Evolutionary conservation across 441 rosid genomes (phyloP).

Genomic region (Gossypium gossypioides): DNA sequence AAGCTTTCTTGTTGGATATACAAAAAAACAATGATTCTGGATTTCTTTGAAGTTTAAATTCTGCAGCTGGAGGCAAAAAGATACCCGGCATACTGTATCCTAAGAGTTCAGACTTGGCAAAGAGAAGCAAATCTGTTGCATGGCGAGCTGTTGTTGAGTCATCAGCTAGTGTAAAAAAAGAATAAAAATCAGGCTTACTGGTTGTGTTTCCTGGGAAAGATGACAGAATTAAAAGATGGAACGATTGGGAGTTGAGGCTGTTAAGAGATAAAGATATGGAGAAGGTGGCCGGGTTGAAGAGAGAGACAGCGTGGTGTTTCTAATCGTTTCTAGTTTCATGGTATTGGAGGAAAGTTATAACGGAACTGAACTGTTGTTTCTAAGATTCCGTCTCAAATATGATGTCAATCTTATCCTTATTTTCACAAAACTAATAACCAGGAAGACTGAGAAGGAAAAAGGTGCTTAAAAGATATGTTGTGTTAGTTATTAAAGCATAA

Average conservation of each 20-base stretch:
- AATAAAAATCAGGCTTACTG: not conserved
- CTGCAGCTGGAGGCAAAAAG: conserved; percentile 69
- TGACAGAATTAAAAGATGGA: not conserved
- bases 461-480: not conserved
- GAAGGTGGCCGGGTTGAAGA: not conserved
- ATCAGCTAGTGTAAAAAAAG: conserved; percentile 45
- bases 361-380: not conserved
- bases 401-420: not conserved
- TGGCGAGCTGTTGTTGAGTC: conserved; percentile 97
- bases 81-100: conserved; percentile 75
- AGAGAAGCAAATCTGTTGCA: conserved; percentile 64
- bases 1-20: conserved; percentile 13
- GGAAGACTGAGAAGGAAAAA: not conserved
- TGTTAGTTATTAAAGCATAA: not conserved
- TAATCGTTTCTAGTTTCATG: not conserved
- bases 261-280: not conserved
- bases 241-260: not conserved
- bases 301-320: not conserved
- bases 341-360: not conserved
- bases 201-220: not conserved
- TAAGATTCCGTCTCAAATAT: not conserved
- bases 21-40: conserved; percentile 30
- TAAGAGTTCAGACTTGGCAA: conserved; percentile 78
- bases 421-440: not conserved
- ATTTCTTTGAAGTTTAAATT: conserved; percentile 37